A percentile compares a stretch with the other conserved stretches of the same genome.
Conservation (phyloP, 768 basidiomycete species). For the Gloeopeniophorella convolvens region DNA sequence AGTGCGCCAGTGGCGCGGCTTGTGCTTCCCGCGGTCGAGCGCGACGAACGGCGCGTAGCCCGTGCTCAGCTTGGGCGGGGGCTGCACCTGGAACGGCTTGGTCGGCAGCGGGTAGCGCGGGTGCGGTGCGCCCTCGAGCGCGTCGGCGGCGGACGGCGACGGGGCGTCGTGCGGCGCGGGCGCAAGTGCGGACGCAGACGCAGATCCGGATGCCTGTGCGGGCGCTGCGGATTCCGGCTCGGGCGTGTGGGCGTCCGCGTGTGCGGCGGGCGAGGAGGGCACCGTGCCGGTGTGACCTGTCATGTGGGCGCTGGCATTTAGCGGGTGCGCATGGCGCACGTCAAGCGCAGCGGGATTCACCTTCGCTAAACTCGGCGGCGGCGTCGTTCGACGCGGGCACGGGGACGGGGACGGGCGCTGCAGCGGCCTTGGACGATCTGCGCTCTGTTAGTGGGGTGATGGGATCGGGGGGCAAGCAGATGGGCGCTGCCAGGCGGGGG, state of each 20-base stretch:
- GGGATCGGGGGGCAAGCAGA: background rate
- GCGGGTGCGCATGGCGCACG: no score
- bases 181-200: background rate
- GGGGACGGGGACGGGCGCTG: background rate
- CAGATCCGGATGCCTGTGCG: background rate
- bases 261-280: slow-evolving; percentile 18
- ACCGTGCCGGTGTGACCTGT: slow-evolving; percentile 21
- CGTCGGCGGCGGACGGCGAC: slow-evolving; percentile 23
- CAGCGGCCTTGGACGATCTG: background rate
- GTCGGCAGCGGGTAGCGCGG: slow-evolving; percentile 74
- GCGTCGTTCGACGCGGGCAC: slow-evolving; percentile 1
- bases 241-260: slow-evolving; percentile 8
- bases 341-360: background rate
- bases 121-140: slow-evolving; percentile 53
- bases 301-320: background rate
- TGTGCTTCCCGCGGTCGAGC: slow-evolving; percentile 56
- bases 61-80: slow-evolving; percentile 65
- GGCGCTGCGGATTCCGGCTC: slow-evolving; percentile 5
- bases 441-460: background rate
- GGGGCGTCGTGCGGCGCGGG: slow-evolving; percentile 1
- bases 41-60: slow-evolving; percentile 64
- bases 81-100: slow-evolving; percentile 80
- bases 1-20: slow-evolving; percentile 65
- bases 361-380: slow-evolving; percentile 11
- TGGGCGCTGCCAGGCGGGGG: no score